phyloP scores from a whole-genome alignment of 306 rosid species.

The Rosa lucieae region DNA sequence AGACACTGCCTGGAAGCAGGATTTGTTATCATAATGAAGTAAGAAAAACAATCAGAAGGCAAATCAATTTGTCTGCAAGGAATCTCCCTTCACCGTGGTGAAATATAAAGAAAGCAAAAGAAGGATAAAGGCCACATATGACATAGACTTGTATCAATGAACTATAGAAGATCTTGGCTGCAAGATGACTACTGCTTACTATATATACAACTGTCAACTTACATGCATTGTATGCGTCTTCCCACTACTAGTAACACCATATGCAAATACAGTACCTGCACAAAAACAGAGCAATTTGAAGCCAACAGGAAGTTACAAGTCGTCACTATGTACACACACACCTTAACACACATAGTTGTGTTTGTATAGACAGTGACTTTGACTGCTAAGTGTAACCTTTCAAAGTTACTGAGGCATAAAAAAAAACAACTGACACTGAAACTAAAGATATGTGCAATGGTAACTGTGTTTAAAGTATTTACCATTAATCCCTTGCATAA shows the following conservation, averaged over 20 bases:
- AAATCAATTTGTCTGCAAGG: neutral
- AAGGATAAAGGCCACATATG: neutral
- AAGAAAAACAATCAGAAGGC: neutral
- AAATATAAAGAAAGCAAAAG: neutral
- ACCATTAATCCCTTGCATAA: slow-evolving; percentile 55
- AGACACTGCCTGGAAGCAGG: neutral
- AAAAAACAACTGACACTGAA: neutral
- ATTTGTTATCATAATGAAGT: neutral
- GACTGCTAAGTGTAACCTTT: neutral
- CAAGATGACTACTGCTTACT: neutral
- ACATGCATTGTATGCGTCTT: slow-evolving; percentile 97
- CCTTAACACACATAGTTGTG: neutral
- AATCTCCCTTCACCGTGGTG: neutral
- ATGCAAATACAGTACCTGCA: slow-evolving; percentile 91
- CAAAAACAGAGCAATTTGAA: slow-evolving; percentile 25
- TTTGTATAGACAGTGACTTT: neutral
- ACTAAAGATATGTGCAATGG: neutral
- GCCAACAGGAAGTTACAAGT: neutral
- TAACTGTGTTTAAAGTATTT: neutral
- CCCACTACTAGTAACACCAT: slow-evolving; percentile 92
- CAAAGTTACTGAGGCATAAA: neutral
- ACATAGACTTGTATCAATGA: neutral
- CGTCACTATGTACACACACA: neutral
- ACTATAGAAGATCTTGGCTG: neutral
- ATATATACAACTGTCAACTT: slow-evolving; percentile 30